Evolutionary conservation across 257 asterid genomes (phyloP), one percentile per base, ranked within the genome.

Genomic region (Gentiana dahurica): DNA sequence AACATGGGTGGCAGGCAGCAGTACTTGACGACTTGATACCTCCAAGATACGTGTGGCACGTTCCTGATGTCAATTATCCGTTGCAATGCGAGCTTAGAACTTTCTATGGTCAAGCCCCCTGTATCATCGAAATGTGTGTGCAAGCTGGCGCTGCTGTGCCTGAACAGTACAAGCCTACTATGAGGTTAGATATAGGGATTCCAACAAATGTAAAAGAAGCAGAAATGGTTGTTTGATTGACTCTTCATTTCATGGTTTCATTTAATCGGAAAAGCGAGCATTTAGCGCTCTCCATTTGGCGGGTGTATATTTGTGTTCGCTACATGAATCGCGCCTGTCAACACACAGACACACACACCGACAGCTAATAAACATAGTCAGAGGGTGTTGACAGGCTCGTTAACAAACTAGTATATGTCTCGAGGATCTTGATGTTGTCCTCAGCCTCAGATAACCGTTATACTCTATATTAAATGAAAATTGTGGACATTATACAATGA

Each of bases 181-280:
- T 91, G 97, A 81, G 97, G 77, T 70, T 88, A 75, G 97, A 91
- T 68, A 81, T 91, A 39, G 96, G 96, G 51, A 85, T 91, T 67
- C 98, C 97, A 12, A 47, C 54, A 39, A 54, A 68, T 71, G 87
- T 75, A 63, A 76, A 65, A 69, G 98, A 91, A 73, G 97, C 97
- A 4, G 98, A 87, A 76, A 91, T 91, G 95, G 95, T 69, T 24
- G 97, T 87, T 62, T 91, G 24, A 15, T 15, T 15, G 24, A 15
- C 24, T 15, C 24, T 15, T 15, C 24, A 15, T 15, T 15, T 15
- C 24, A 15, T 15, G 24, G 24, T 15, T 15, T 15, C 24, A 15
- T 15, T 15, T 15, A 15, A 0, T 15, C 24, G 24, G 24, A 15
- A 15, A 15, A 15, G 24, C 24, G 24, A 15, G 24, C 24, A 15